phyloP scores from a whole-genome alignment of 805 yeast species.

The Zygoascus bituminiphila region DNA sequence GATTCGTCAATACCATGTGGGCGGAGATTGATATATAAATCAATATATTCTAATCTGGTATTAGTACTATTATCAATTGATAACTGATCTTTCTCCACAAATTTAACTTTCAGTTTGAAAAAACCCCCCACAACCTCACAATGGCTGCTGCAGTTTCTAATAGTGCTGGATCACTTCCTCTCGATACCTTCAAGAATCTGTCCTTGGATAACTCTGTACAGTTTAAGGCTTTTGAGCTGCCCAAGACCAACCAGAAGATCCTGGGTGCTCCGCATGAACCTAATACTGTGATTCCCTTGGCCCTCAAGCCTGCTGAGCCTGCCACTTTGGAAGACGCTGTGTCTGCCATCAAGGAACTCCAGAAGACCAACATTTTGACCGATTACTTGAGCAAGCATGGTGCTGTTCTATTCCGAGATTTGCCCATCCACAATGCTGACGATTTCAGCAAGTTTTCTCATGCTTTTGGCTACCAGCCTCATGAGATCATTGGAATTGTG shows the following conservation, averaged over 20 bases:
- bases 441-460: slow-evolving; percentile 6
- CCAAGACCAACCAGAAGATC: slow-evolving; percentile 6
- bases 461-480: slow-evolving; percentile 12
- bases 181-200: background rate
- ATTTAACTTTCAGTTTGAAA: background rate
- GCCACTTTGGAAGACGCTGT: background rate
- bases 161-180: background rate
- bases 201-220: slow-evolving; percentile 4
- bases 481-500: slow-evolving; percentile 12
- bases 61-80: background rate
- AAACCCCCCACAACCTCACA: background rate
- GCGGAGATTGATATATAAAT: too few relatives aligned
- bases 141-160: background rate
- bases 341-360: slow-evolving; percentile 2
- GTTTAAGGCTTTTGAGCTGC: slow-evolving; percentile 18
- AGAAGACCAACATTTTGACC: slow-evolving; percentile 3
- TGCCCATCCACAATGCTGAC: slow-evolving; percentile 8
- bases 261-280: slow-evolving; percentile 7
- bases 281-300: slow-evolving; percentile 7
- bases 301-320: slow-evolving; percentile 4
- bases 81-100: background rate
- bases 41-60: too few relatives aligned
- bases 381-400: slow-evolving; percentile 7
- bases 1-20: too few relatives aligned
- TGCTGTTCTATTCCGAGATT: slow-evolving; percentile 7